These are phyloP conservation scores for Escovopsis weberi DNA, from an alignment of 2,329 filamentous ascomycete species.

Conservation along the genomic window DNA sequence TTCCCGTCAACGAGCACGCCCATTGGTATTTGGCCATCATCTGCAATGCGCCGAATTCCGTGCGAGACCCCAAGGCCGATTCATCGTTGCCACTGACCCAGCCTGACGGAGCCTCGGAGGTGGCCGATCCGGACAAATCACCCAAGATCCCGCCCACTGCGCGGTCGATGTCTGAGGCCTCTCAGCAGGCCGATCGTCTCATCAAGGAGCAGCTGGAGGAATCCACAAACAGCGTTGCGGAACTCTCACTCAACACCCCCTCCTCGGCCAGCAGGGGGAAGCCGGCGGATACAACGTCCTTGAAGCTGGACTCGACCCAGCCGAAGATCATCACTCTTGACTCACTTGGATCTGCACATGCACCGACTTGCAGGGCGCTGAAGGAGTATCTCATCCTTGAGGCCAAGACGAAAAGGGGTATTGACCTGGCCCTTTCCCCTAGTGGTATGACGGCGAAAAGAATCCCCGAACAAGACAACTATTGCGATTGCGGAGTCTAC, in stretches of 20 bases:
- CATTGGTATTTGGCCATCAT: slow-evolving; percentile 97
- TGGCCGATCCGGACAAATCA: slow-evolving; percentile 2
- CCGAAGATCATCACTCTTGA: slow-evolving; percentile 77
- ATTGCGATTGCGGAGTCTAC: slow-evolving; percentile 79
- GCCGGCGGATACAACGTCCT: slow-evolving; percentile 6
- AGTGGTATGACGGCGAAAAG: slow-evolving; percentile 52
- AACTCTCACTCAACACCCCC: background rate
- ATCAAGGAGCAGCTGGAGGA: slow-evolving; percentile 1
- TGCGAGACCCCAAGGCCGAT: slow-evolving; percentile 12
- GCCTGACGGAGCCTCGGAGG: slow-evolving; percentile 6
- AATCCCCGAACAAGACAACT: slow-evolving; percentile 71
- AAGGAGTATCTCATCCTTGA: slow-evolving; percentile 68
- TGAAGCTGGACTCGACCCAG: slow-evolving; percentile 28
- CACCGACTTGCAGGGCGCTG: slow-evolving; percentile 49
- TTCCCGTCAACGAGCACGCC: slow-evolving; percentile 73
- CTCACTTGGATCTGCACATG: slow-evolving; percentile 56
- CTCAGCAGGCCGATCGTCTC: slow-evolving; percentile 9
- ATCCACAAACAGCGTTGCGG: background rate
- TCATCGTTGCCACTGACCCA: background rate
- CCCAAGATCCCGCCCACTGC: slow-evolving; percentile 8
- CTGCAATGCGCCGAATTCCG: slow-evolving; percentile 63
- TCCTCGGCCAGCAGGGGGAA: slow-evolving; percentile 3
- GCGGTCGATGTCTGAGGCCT: slow-evolving; percentile 10
- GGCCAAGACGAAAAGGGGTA: slow-evolving; percentile 44
- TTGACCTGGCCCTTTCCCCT: slow-evolving; percentile 22